phyloP scores from a whole-genome alignment of 1,284 basidiomycete genomes.

The Rhodotorula sp. region DNA sequence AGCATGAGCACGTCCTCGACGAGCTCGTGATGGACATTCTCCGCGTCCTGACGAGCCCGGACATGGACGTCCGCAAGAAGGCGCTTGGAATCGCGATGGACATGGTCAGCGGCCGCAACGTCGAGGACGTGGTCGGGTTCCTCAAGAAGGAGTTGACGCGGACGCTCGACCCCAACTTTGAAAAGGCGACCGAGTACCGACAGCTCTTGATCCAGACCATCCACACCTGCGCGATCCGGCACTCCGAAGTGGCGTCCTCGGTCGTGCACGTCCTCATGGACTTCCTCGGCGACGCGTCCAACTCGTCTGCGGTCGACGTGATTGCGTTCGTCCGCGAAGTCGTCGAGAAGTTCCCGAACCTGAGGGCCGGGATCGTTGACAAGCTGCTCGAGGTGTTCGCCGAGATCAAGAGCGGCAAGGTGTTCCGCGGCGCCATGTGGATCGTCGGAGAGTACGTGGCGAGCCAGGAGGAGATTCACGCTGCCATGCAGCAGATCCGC shows the following conservation, averaged over 20 bases:
- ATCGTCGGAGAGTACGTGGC: slow-evolving; percentile 95
- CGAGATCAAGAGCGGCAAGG: slow-evolving; percentile 95
- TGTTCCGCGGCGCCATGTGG: slow-evolving; percentile 95
- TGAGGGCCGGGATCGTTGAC: slow-evolving; percentile 79
- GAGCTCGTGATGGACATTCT: slow-evolving; percentile 94
- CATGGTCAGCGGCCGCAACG: slow-evolving; percentile 91
- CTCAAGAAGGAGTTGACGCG: slow-evolving; percentile 96
- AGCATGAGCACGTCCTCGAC: slow-evolving; percentile 89
- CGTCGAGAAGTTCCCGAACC: slow-evolving; percentile 92
- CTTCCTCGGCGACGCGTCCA: slow-evolving; percentile 94
- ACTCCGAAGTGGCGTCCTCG: slow-evolving; percentile 95
- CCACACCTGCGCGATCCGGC: slow-evolving; percentile 93
- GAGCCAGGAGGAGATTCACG: slow-evolving; percentile 62
- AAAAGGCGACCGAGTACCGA: slow-evolving; percentile 84
- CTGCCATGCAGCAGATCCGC: slow-evolving; percentile 75
- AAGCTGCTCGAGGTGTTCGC: slow-evolving; percentile 79
- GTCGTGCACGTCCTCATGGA: slow-evolving; percentile 98
- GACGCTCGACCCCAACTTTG: slow-evolving; percentile 72
- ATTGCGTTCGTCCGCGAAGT: slow-evolving; percentile 96
- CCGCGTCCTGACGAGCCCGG: slow-evolving; percentile 84
- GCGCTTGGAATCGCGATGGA: slow-evolving; percentile 85
- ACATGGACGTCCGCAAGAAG: slow-evolving; percentile 95
- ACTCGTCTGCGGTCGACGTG: slow-evolving; percentile 85
- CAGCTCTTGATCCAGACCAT: slow-evolving; percentile 97
- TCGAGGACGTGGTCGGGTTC: slow-evolving; percentile 96